Percentiles rank a stretch among this genome's conserved stretches.
phyloP scores from a whole-genome alignment of 371 early-diverging fungal genomes.

The Rhizomucor pusillus region DNA sequence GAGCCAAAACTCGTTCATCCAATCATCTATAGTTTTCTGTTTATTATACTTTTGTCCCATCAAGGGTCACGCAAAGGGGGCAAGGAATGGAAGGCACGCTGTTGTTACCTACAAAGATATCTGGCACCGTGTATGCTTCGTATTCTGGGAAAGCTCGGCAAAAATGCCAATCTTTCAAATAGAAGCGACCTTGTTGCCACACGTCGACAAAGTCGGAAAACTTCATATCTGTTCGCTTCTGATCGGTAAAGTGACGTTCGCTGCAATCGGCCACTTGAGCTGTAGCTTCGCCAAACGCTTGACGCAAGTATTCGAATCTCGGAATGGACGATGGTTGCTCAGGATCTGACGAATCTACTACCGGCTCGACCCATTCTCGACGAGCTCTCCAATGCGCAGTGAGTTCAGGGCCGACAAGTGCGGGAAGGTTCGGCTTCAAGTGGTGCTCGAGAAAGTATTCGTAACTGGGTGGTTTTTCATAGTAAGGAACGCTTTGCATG shows the following conservation, averaged over 20 bases:
- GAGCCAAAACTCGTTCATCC: constrained; percentile 71
- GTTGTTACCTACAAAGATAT: constrained; percentile 55
- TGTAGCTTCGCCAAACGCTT: constrained; percentile 29
- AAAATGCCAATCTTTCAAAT: constrained; percentile 78
- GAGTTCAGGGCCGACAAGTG: constrained; percentile 55
- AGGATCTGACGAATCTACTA: constrained; percentile 13
- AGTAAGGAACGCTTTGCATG: constrained; percentile 27
- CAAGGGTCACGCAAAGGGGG: too few relatives aligned
- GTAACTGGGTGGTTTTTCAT: constrained; percentile 42
- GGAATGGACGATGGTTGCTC: constrained; percentile 26
- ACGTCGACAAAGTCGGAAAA: constrained; percentile 51
- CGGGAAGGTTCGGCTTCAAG: constrained; percentile 59
- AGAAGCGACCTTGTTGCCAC: constrained; percentile 48
- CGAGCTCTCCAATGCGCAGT: constrained; percentile 62
- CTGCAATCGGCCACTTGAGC: constrained; percentile 63
- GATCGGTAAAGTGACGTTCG: constrained; percentile 58
- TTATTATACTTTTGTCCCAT: background rate
- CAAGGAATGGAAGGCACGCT: too few relatives aligned
- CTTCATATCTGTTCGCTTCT: constrained; percentile 53
- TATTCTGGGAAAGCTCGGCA: constrained; percentile 47
- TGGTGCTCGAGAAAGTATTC: constrained; percentile 50
- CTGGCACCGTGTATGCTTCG: constrained; percentile 45
- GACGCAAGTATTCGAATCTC: constrained; percentile 29
- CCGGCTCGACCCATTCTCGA: constrained; percentile 54
- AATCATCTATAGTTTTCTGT: constrained; percentile 53